Evolutionary conservation across 805 yeast genomes (phyloP), one percentile per base, ranked within the genome.

Genomic region (Schwanniomyces pseudopolymorphus): DNA sequence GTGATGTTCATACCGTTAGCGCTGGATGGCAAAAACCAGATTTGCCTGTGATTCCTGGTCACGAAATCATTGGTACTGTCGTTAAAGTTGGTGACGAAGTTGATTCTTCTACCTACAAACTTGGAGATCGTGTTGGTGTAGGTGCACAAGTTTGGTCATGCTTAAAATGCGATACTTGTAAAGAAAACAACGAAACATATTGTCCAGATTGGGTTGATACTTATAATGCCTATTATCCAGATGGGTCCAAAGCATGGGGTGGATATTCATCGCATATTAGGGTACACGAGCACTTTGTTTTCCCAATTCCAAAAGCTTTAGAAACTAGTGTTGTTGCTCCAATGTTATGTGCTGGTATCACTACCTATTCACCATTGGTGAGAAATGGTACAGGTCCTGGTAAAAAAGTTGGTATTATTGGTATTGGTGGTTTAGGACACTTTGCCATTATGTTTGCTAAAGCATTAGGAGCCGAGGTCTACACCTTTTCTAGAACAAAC

Each of bases 401-500:
- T 19, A 69, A 70, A 41, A 74, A 66, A 39, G 83, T 83, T 42
- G 88, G 85, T 33, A 65, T 83, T 46, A 74, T 79, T 47, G 87
- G 87, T 43, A 73, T 83, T 48, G 88, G 88, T 44, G 88, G 88
- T 28, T 72, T 83, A 46, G 88, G 88, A 40, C 84, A 81, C 67
- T 71, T 81, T 70, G 84, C 77, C 13, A 62, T 83, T 44, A 71
- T 74, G 60, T 79, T 78, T 52, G 83, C 87, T 37, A 69, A 69
- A 50, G 86, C 86, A 4, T 58, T 83, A 52, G 88, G 87, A 26
- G 82, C 84, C 26, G 64, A 63, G 47, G 67, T 63, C 8, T 55
- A 48, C 46, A 60, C 66, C 4, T 61, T 66, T 44, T 64, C 69
- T 25, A 55, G 73, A 50, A 47, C 60, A 35, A 31, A 40, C 28